Base-by-base conservation (phyloP, 495 filamentous ascomycete species). In the Hyphodiscus hymeniophilus region DNA sequence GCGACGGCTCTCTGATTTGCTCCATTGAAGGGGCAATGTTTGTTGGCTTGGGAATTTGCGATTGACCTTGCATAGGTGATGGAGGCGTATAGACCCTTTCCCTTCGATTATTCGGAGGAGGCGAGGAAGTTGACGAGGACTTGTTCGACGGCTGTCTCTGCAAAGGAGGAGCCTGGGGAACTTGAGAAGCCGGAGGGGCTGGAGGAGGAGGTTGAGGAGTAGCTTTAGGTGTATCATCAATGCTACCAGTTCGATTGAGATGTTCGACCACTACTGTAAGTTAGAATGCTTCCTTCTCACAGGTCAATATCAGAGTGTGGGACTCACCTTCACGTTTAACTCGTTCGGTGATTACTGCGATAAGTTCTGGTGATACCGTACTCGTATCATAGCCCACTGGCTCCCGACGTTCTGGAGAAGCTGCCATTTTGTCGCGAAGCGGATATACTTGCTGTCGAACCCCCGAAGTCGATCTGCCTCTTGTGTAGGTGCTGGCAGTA, bases 81-180 rank as follows among this genome's bases (percentile, higher is more conserved):
- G 58, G 58, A 22, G 58, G 54, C 21, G 54, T 57, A 44, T 57
- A 51, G 3, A 54, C 46, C 51, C 41, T 52, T 12, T 48, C 46
- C 51, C 41, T 52, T 12, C 48, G 48, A 24, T 21, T 18, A 12
- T 46, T 51, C 28, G 57, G 58, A n/a, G 54, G 54, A 26, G 58
- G 53, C 5, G 57, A 60, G 13, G 57, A 56, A 20, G 53, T 50
- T 4, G 58, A 60, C 22, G 34, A 54, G 13, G 57, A 60, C 23
- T 35, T 48, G 16, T 52, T 52, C 2, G 58, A 60, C 12, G 38
- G 18, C 18, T 38, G n/a, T 26, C 54, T 32, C 41, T 55, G 43
- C 42, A 54, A 38, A 22, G 50, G 45, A 16, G 49, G 26, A 12
- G 51, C 33, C 30, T 47, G 40, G 7, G 45, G 38, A 51, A 50